Evolutionary conservation across 2,329 filamentous ascomycete genomes (phyloP), one percentile per base, ranked within the genome.

Genomic region (Fusarium humuli): DNA sequence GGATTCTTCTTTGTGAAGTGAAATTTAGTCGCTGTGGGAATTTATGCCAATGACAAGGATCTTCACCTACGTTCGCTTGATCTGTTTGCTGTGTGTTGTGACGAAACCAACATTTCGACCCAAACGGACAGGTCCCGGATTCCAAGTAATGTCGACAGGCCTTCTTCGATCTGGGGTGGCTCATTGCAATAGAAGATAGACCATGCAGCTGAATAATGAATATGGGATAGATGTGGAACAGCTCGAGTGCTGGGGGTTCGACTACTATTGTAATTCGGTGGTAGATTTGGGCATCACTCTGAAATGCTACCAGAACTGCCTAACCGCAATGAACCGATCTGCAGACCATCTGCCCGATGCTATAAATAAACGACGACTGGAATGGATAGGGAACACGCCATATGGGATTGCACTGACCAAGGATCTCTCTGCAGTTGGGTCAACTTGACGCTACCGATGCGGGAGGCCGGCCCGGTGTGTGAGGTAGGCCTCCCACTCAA

Each of bases 361-460:
- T n/a, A 11, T 18, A 37, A 37, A 1, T n/a, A 1, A 18, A 16
- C 2, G 34, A 7, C 3, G 3, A 37, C 34, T 11, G 9, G 9
- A 5, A 1, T 37, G 18, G 3, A 4, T 37, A 37, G 0, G n/a
- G 10, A 37, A 6, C 34, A 12, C 34, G 34, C n/a, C 34, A 37
- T 37, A n/a, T n/a, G 18, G 1, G 10, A 12, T 4, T 7, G 10
- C 4, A 1, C 10, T 6, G 34, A 0, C 18, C 34, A 10, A 37
- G 0, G 5, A 1, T 6, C 4, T 1, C 4, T 5, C 34, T 37
- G 3, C 10, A 0, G 34, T 37, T 37, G 34, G 18, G 1, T 10
- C 18, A 37, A 1, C 0, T 6, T 37, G 34, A 18, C 12, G 34
- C 18, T 37, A 12, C n/a, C 12, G 18, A 37, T n/a, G 34, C 34